phyloP scores from a whole-genome alignment of 2,329 filamentous ascomycete species.

The Cercospora zeina region DNA sequence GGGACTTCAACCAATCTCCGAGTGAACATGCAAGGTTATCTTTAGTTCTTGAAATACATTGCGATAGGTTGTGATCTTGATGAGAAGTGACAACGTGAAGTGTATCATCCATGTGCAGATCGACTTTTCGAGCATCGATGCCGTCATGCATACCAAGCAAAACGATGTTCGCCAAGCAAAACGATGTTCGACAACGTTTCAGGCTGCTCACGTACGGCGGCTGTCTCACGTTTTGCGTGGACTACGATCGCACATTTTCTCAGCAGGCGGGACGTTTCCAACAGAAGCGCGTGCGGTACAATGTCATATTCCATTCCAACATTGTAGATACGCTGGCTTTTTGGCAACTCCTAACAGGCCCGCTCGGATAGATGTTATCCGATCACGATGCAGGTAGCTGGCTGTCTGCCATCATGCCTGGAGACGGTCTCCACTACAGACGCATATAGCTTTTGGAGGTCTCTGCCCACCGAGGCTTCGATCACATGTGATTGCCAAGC shows the following conservation, averaged over 20 bases:
- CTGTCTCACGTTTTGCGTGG: background rate
- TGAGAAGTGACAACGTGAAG: constrained; percentile 2
- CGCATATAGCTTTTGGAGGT: background rate
- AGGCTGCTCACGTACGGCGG: background rate
- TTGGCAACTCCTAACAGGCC: background rate
- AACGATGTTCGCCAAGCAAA: background rate
- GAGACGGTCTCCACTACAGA: background rate
- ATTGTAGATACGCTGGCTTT: background rate
- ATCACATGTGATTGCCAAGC: background rate
- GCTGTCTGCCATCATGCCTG: background rate
- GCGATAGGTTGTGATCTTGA: background rate
- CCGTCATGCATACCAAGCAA: background rate
- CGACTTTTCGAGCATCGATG: background rate
- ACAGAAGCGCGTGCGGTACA: background rate
- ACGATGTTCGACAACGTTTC: background rate
- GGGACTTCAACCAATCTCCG: background rate
- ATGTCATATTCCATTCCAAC: background rate
- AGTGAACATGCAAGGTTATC: background rate
- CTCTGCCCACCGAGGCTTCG: background rate
- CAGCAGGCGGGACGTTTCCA: background rate
- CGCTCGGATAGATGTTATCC: background rate
- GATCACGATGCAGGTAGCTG: background rate
- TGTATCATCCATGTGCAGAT: background rate
- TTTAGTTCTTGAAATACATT: background rate
- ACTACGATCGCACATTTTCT: background rate